Evolutionary conservation across 2,329 filamentous ascomycete genomes (phyloP), one percentile per base, ranked within the genome.

Genomic region (Claviceps monticola): DNA sequence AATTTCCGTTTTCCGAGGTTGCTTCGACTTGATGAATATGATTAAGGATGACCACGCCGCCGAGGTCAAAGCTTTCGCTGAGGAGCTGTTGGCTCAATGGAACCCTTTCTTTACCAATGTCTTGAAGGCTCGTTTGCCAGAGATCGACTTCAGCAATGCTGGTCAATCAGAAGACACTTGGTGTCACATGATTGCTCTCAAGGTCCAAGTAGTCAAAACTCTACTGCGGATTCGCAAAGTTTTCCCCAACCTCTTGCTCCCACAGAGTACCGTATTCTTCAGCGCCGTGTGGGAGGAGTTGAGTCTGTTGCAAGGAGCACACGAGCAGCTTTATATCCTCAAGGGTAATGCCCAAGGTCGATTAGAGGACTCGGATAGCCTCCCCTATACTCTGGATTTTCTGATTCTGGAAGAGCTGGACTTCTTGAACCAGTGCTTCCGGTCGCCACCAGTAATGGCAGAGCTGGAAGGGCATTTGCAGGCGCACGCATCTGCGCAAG

Each of bases 341-440:
- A 77, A 86, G 51, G 83, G 87, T 56, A 88, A 91, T 59, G 80
- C 85, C 46, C 90, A 97, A 68, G 88, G 89, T 51, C 82, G 91
- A 39, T 70, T 97, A 37, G 90, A 95, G 66, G 90, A 96, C 65
- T 80, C 86, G 3, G 91, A 98, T 64, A 83, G 83, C 43, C 75
- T 98, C n/a, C 89, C 91, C 0, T 96, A 95, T 67, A 95, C 90
- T 1, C 74, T 98, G 23, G 93, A 98, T 67, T 93, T 95, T 62
- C 76, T 98, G 49, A 82, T 97, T 3, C 73, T 97, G 7, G 93
- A 98, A 66, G 90, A 97, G 66, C 75, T 98, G 23, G 93, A 98
- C 67, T 90, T 97, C 62, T 79, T 98, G 64, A 93, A 95, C 68
- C 84, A 89, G 53, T 90, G 90, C 65, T 77, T 98, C 56, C 83